phyloP scores from a whole-genome alignment of 23 red algal species.

The Gracilaria domingensis region DNA sequence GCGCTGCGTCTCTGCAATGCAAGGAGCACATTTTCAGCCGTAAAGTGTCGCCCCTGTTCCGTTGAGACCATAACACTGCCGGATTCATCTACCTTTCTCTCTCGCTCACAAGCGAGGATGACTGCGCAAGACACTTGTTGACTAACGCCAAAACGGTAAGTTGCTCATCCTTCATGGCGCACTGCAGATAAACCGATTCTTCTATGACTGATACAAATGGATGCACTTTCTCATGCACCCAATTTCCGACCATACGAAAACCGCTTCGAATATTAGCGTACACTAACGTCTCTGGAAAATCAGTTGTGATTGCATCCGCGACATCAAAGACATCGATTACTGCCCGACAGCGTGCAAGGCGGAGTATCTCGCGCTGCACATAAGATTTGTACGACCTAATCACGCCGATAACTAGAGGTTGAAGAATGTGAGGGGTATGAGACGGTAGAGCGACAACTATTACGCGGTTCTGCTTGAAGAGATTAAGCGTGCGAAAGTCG shows the following conservation, averaged over 20 bases:
- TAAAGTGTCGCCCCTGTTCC: neutral
- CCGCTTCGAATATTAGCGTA: neutral
- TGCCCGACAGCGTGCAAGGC: too few species aligned
- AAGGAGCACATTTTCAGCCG: neutral
- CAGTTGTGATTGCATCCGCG: too few species aligned
- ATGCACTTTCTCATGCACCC: neutral
- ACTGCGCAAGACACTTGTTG: neutral
- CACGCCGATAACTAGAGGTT: constrained; percentile 13
- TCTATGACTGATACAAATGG: neutral
- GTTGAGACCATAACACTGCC: neutral
- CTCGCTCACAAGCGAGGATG: neutral
- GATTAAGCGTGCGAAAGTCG: neutral
- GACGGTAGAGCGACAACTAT: neutral
- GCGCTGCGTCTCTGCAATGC: neutral
- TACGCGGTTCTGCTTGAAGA: neutral
- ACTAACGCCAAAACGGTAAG: neutral
- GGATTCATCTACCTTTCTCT: neutral
- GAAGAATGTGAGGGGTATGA: constrained; percentile 4
- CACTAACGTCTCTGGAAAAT: too few species aligned
- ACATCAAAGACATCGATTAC: too few species aligned
- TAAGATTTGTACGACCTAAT: constrained; percentile 14
- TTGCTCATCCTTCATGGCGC: neutral
- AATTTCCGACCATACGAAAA: neutral
- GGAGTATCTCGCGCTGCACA: neutral
- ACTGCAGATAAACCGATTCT: neutral